Evolutionary conservation across 768 basidiomycete genomes (phyloP).

Genomic region (Xerocomellus amylosporus): DNA sequence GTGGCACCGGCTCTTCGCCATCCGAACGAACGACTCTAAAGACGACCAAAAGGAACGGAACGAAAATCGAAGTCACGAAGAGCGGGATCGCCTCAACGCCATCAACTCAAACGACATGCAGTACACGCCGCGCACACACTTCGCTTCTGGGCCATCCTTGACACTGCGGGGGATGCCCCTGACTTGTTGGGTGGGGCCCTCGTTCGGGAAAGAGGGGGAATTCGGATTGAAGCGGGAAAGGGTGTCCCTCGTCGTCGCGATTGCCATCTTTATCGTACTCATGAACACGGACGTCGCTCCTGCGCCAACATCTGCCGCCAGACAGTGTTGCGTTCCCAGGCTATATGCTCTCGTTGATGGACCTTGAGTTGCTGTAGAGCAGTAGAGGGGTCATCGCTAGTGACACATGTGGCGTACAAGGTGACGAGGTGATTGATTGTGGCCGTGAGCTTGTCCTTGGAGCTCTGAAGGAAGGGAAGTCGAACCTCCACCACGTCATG

Average conservation of each 20-base stretch:
- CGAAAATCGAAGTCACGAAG: constrained; percentile 91
- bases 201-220: too few relatives aligned
- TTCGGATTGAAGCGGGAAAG: too few relatives aligned
- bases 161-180: too few relatives aligned
- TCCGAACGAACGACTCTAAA: constrained; percentile 67
- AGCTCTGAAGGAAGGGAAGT: constrained; percentile 60
- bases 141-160: constrained; percentile 61
- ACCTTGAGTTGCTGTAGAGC: constrained; percentile 83
- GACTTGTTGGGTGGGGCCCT: too few relatives aligned
- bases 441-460: constrained; percentile 61
- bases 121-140: constrained; percentile 42
- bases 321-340: constrained; percentile 96
- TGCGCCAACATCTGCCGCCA: constrained; percentile 95
- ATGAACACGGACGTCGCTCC: too few relatives aligned
- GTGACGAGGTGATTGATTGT: constrained; percentile 58
- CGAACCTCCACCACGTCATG: constrained; percentile 64
- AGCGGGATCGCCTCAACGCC: constrained; percentile 83
- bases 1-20: constrained; percentile 45
- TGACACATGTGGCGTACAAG: constrained; percentile 84
- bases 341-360: constrained; percentile 88
- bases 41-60: constrained; percentile 87
- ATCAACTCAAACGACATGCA: background rate
- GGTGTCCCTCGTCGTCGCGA: too few relatives aligned
- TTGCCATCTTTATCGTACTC: too few relatives aligned
- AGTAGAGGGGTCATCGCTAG: constrained; percentile 59